Conservation (phyloP, 108 stramenopile species). For the Hondaea fermentalgiana region DNA sequence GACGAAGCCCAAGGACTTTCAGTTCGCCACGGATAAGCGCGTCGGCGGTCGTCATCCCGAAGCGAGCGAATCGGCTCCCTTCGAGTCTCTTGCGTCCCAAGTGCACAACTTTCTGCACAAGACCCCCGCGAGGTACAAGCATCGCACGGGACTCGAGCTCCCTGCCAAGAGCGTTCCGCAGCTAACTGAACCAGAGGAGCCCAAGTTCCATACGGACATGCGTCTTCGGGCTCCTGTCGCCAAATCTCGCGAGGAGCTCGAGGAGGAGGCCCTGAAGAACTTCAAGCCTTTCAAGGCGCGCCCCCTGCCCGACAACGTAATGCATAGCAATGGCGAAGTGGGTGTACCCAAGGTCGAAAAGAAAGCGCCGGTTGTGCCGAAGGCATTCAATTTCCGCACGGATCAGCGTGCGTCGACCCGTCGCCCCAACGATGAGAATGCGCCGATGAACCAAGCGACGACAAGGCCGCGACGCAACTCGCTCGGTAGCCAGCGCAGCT, state of each 20-base stretch:
- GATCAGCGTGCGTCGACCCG: neutral
- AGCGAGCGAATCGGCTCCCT: neutral
- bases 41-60: no score
- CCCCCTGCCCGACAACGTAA: neutral
- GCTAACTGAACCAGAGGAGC: neutral
- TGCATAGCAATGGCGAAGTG: neutral
- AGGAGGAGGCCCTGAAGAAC: neutral
- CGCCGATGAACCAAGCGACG: no score
- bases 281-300: constrained; percentile 1
- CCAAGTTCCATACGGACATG: neutral
- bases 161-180: neutral
- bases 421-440: no score
- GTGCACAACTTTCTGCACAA: neutral
- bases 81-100: neutral
- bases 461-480: neutral
- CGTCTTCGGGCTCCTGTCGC: neutral
- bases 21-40: neutral
- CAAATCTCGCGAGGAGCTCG: neutral
- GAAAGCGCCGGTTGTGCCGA: neutral
- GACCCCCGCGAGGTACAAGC: neutral
- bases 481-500: neutral
- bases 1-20: neutral
- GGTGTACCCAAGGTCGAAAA: constrained; percentile 16
- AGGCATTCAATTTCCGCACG: neutral
- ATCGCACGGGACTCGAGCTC: neutral